Evolutionary conservation across 176 grass and related monocot species (phyloP), one percentile per base, ranked within the genome.

Genomic region (Panicum miliaceum): DNA sequence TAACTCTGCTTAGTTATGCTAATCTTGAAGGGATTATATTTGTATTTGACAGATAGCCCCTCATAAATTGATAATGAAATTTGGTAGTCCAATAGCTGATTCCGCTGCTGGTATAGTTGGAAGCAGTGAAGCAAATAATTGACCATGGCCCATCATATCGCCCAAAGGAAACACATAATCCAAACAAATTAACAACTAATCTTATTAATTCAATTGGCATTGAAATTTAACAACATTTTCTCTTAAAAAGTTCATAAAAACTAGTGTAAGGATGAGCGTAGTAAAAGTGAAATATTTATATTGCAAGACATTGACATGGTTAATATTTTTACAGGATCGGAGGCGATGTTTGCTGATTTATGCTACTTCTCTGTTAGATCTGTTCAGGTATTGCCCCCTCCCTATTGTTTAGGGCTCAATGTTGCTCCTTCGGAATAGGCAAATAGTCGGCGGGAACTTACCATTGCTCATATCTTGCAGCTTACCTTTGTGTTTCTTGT

Each of bases 341-440:
- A 99, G 69, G 93, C 96, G 79, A 99, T 99, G 96, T 99, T 99
- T 96, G 96, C 96, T 29, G 93, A 99, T 89, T 90, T 99, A 67
- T 99, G 96, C 85, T 99, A 96, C 85, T 99, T 96, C 86, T 99
- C 96, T 76, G 93, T 96, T 79, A 93, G 83, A 86, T 99, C 93
- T 78, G 89, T 99, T 76, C 96, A 99, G 93, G 96, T 93, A 94
- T 57, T 60, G n/a, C 71, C 22, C 26, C 40, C 20, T 22, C 41
- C 41, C 15, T 14, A 69, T 72, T 61, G 50, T 61, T 84, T 53
- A 53, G n/a, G 45, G 66, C 15, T 87, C 16, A 36, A 64, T 76
- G 41, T 78, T 77, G 37, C 57, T 61, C 62, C 57, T 59, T 74
- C 22, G 5, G 29, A 47, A 20, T 26, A 60, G 57, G 26, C n/a